phyloP scores from a whole-genome alignment of 768 basidiomycete species.

The Naematelia encephala region DNA sequence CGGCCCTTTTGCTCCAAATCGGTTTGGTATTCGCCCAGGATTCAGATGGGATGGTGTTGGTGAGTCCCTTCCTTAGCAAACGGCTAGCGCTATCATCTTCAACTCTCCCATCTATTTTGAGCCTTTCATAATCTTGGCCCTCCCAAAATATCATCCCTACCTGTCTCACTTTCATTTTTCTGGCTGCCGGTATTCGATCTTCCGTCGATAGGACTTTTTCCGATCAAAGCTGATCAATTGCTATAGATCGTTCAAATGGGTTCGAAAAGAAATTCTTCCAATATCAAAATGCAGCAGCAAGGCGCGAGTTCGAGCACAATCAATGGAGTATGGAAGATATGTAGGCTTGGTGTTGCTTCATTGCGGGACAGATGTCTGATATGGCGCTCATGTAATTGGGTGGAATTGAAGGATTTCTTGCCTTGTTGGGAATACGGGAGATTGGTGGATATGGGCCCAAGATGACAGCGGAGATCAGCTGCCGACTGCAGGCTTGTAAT shows the following conservation, averaged over 20 bases:
- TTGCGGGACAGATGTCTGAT: no score
- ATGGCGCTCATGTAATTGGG: no score
- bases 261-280: conserved; percentile 94
- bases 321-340: conserved; percentile 91
- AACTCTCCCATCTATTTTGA: no score
- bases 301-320: conserved; percentile 69
- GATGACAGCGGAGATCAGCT: no score
- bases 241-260: conserved; percentile 78
- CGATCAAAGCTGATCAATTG: conserved; percentile 5
- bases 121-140: neutral
- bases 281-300: conserved; percentile 68
- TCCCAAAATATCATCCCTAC: neutral
- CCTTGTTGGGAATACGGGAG: no score
- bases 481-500: no score
- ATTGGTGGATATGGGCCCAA: no score
- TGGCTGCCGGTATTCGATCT: neutral
- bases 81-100: no score
- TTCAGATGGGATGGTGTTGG: conserved; percentile 99
- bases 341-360: conserved; percentile 54
- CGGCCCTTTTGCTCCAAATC: conserved; percentile 88
- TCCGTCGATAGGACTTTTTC: no score
- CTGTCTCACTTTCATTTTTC: neutral
- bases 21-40: conserved; percentile 91
- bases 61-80: no score
- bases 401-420: no score